Evolutionary conservation across 352 stramenopile genomes (phyloP).

Genomic region (Globisporangium iwayamae): DNA sequence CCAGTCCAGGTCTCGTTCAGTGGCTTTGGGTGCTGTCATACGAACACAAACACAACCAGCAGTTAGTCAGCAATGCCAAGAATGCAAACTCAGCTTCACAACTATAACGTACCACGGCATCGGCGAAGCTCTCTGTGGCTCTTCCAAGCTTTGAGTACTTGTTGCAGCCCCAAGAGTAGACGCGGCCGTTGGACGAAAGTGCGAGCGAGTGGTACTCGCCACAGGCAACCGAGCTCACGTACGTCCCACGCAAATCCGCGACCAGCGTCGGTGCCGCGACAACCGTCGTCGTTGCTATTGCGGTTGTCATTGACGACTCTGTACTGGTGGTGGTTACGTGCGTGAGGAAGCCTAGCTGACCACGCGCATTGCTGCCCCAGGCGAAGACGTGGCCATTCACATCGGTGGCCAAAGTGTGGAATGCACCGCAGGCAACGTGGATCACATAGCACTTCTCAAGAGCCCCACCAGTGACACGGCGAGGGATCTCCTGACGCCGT

Average conservation of each 20-base stretch:
- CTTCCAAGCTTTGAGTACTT: constrained; percentile 62
- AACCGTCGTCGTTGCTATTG: constrained; percentile 13
- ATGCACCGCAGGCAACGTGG: constrained; percentile 63
- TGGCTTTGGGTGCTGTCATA: constrained; percentile 36
- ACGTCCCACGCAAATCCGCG: constrained; percentile 45
- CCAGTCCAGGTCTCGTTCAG: constrained; percentile 42
- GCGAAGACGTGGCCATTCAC: constrained; percentile 72
- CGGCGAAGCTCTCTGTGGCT: constrained; percentile 27
- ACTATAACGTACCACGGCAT: constrained; percentile 34
- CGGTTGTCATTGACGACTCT: neutral
- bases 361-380: constrained; percentile 59
- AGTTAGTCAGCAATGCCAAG: neutral
- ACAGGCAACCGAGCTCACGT: constrained; percentile 58
- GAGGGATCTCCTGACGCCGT: constrained; percentile 36
- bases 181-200: constrained; percentile 48
- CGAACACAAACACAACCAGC: constrained; percentile 5
- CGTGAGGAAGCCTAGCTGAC: constrained; percentile 45
- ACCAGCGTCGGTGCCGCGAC: constrained; percentile 37
- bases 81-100: neutral
- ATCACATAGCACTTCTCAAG: constrained; percentile 37
- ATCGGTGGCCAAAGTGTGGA: constrained; percentile 65
- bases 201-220: constrained; percentile 73
- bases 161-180: constrained; percentile 77
- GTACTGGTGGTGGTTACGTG: constrained; percentile 1
- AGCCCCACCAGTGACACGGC: constrained; percentile 22